Base-by-base conservation (phyloP, 2,329 filamentous ascomycete species). In the Sclerotinia sclerotiorum region DNA sequence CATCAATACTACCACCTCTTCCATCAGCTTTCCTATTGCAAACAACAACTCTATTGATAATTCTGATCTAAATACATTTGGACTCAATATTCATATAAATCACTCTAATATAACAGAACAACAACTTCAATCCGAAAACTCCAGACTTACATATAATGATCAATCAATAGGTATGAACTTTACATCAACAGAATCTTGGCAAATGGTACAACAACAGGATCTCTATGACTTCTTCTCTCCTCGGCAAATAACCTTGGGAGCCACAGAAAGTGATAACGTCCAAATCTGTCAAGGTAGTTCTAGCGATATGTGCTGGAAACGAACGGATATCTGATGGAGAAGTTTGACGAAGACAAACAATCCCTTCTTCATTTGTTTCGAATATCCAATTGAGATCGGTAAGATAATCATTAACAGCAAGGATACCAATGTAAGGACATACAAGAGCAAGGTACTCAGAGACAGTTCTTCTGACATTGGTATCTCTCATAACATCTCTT, bases 221-320 rank as follows among this genome's bases (percentile, higher is more conserved):
- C 44, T 35, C 29, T 62, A 11, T 21, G 24, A 29, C 21, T 49
- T 61, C 29, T 62, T 62, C 48, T n/a, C 44, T 17, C 44, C 44
- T 49, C 35, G 49, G 63, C 39, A 65, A 57, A 51, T 52, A 71
- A 27, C 63, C 51, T 65, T 21, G 39, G 4, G 35, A 27, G 21
- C 27, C 69, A 68, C 72, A 75, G 51, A 73, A 71, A 11, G 67
- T 57, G 17, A 74, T 69, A 15, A 75, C 44, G 13, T 75, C 72
- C 57, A 68, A 70, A 42, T 72, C 70, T 2, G 72, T 72, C 69
- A 75, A 70, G 29, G 32, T 65, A 21, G 71, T 73, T 42, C 68
- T 58, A 51, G 72, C 66, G 42, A 75, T 70, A 2, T 69, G 24
- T 19, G 58, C 49, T 7, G 62, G 58, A 29, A 75, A 71, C 21